A percentile compares a stretch with the other conserved stretches of the same genome.
These are phyloP conservation scores for Epichloe uncinata DNA, from an alignment of 2,329 filamentous ascomycete genomes.

Conservation along the genomic window DNA sequence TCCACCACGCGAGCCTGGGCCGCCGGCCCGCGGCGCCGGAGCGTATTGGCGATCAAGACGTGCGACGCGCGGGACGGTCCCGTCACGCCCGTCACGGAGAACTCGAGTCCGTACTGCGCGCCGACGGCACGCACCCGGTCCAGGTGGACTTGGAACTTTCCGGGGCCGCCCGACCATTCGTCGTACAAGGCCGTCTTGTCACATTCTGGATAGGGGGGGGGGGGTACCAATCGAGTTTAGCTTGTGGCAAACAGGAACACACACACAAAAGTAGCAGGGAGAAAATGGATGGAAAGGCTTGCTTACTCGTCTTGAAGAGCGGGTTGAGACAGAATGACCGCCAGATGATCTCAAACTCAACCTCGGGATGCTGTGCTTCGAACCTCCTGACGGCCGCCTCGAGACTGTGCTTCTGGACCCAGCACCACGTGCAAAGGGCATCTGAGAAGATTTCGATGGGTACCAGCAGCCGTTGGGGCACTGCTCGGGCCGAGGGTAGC, in stretches of 20 bases:
- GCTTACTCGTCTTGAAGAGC: slow-evolving; percentile 13
- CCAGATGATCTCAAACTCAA: slow-evolving; percentile 33
- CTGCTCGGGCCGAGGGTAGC: background rate
- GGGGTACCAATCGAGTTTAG: too few species aligned
- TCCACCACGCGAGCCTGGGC: slow-evolving; percentile 28
- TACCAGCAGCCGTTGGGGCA: slow-evolving; percentile 1
- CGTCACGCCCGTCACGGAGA: slow-evolving; percentile 28
- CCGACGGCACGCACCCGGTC: slow-evolving; percentile 20
- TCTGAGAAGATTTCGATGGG: slow-evolving; percentile 35
- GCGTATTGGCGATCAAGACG: slow-evolving; percentile 31
- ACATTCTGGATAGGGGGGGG: slow-evolving; percentile 17
- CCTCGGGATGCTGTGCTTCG: slow-evolving; percentile 24
- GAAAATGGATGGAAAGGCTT: too few species aligned
- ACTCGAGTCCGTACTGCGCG: slow-evolving; percentile 22
- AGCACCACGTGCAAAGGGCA: slow-evolving; percentile 39
- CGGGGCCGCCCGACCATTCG: slow-evolving; percentile 14
- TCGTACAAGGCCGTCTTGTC: slow-evolving; percentile 25
- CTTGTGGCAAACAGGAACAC: too few species aligned
- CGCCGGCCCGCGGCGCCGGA: slow-evolving; percentile 15
- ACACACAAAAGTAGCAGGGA: too few species aligned
- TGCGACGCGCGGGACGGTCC: slow-evolving; percentile 33
- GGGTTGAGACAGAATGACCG: slow-evolving; percentile 34
- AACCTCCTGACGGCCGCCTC: slow-evolving; percentile 31
- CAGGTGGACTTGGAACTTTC: slow-evolving; percentile 15
- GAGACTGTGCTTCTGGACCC: slow-evolving; percentile 33